Evolutionary conservation across 495 filamentous ascomycete species (phyloP), one percentile per base, ranked within the genome.

Genomic region (Paragyromitra xinjiangensis): DNA sequence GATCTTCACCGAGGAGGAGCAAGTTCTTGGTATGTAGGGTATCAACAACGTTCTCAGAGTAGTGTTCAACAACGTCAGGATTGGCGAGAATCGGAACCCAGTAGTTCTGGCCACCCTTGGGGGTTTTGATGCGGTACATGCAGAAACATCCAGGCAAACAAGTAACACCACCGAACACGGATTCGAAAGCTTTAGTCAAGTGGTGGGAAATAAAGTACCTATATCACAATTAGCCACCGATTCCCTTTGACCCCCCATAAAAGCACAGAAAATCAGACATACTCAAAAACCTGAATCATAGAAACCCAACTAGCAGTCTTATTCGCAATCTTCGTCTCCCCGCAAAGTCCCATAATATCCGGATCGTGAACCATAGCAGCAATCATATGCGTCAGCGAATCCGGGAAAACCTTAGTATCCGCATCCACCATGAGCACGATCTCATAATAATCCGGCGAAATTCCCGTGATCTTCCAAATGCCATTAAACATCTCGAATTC

Each of bases 401-500:
- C 96, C 7, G 95, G 95, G 89, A 97, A 99, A 45, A 98, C 94
- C 80, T 98, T 98, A 51, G 95, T 99, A 84, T 99, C 96, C 83
- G 96, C 96, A 83, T 99, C 96, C 53, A 99, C 96, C 94, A 97
- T 97, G 81, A 99, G 93, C 45, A 97, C 92, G 14, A 95, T 89
- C 79, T 99, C 96, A 84, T 97, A 98, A 83, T 94, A 99, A 83
- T 99, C 96, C 0, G 96, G 95, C 12, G 94, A 93, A 63, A 99
- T 97, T 42, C 96, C 96, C 5, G 96, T 99, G 53, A 98, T 91
- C 81, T 97, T 96, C 94, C 95, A 99, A 72, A 99, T 87, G 45
- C 95, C 96, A 81, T 98, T 99, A 86, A 98, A 98, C 92, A 99
- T 98, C 82, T 99, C 96, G 79, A 94, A 99, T 82, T 99, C 96